phyloP scores from a whole-genome alignment of 2,329 filamentous ascomycete species.

The Talaromyces sp. region DNA sequence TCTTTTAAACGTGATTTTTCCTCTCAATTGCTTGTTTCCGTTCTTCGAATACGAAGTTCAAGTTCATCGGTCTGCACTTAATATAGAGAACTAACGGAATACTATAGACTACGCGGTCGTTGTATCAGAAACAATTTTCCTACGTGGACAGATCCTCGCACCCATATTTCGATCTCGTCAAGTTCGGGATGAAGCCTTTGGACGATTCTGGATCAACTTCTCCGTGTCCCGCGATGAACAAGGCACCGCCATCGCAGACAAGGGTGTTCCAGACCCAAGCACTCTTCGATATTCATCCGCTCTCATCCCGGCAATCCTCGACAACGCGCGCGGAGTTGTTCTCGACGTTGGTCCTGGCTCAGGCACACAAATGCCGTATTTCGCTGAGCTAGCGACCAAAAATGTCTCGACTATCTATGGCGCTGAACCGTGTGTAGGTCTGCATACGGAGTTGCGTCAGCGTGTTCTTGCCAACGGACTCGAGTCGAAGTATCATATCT shows the following conservation, averaged over 20 bases:
- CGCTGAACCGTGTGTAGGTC: constrained; percentile 47
- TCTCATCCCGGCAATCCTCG: constrained; percentile 39
- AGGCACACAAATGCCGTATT: constrained; percentile 47
- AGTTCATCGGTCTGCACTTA: too few species aligned
- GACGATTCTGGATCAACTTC: constrained; percentile 38
- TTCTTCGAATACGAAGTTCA: background rate
- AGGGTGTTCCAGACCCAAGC: constrained; percentile 10
- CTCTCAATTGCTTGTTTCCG: background rate
- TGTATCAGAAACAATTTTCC: constrained; percentile 30
- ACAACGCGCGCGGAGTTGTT: constrained; percentile 38
- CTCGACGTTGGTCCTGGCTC: constrained; percentile 51
- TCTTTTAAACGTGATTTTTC: constrained; percentile 14
- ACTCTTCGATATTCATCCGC: constrained; percentile 29
- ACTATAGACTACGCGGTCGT: constrained; percentile 30
- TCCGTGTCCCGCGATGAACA: background rate
- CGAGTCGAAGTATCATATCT: constrained; percentile 45
- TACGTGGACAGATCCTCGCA: constrained; percentile 31
- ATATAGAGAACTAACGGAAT: background rate
- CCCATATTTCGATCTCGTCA: constrained; percentile 27
- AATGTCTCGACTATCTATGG: constrained; percentile 48
- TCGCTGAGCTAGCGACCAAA: constrained; percentile 31
- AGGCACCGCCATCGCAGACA: background rate
- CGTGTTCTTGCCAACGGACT: constrained; percentile 41
- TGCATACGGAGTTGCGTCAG: constrained; percentile 43
- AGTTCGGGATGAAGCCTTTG: constrained; percentile 38